Base-by-base conservation (phyloP, 805 yeast species). In the Pichia insulana region DNA sequence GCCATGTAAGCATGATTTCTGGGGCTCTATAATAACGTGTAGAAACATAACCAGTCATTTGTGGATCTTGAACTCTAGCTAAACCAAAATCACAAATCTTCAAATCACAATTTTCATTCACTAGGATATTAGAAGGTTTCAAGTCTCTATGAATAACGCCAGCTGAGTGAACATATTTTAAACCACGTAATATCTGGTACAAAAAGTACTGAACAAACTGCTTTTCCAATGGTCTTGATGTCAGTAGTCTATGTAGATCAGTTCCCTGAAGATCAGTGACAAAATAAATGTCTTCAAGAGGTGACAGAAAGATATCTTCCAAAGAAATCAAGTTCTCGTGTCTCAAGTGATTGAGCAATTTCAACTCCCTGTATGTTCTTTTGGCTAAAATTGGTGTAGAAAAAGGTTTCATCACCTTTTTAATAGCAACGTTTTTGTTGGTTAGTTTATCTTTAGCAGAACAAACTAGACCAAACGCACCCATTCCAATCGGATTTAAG, bases 401-500 rank as follows among this genome's bases (percentile, higher is more conserved):
- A 61, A 92, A 92, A 0, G 99, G 98, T 61, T 88, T 90, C 96
- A 90, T 86, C 54, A 92, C 90, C 68, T 92, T 92, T 63, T 92
- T 92, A 47, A 92, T 92, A 37, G 99, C 99, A 30, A 92, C 98
- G 52, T 83, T 86, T 62, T 89, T 96, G 42, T 78, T 80, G 0
- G 96, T 88, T 47, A 89, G 73, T 52, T 81, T 85, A 64, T 92
- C 98, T 43, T 81, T 77, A 1, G 98, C 99, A 8, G 96, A 87
- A 51, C 98, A 92, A 32, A 92, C 99, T 16, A 92, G 73, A 5
- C 99, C 99, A 61, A 92, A 92, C 7, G 98, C 98, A 20, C 99
- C 99, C 99, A 92, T 92, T 0, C 99, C 99, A 39, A 92, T 96
- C 2, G 99, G 98, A 57, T 88, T 90, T 48, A 92, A 72, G 58